Evolutionary conservation across 768 basidiomycete genomes (phyloP), one percentile per base, ranked within the genome.

Genomic region (Kwoniella sp.): DNA sequence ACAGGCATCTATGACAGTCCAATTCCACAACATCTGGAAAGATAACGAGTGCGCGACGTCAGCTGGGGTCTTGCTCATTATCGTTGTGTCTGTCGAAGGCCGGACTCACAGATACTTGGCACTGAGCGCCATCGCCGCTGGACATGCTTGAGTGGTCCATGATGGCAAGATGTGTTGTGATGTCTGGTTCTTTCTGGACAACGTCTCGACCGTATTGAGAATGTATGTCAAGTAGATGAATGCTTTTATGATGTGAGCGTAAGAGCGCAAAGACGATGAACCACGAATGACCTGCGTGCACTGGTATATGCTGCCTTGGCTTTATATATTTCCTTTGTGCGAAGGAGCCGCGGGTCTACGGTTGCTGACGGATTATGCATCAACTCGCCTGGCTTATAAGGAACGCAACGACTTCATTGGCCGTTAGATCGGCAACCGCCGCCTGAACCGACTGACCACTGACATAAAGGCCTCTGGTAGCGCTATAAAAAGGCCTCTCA

Each of bases 21-120:
- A 81, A 62, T 79, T 79, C 72, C 70, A 77, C 12, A 76, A 54
- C 76, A 77, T 77, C 69, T 69, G 17, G 28, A 26, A 3, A 22
- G 11, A 1, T 1, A 8, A 23, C 1, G 30, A 17, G 12, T n/a
- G n/a, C n/a, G 15, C 0, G 50, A 25, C n/a, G 29, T 22, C 23
- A 26, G 53, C 5, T 50, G 22, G 37, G 41, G 26, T 9, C 9
- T 12, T 54, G 20, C 55, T 7, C 29, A 45, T 3, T 45, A 11
- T 17, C 4, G 41, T 3, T 11, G 38, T 17, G 41, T 4, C 9
- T 15, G 15, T 63, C n/a, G n/a, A n/a, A n/a, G 53, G 41, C 20
- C 15, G 28, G 2, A 64, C 63, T 64, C 63, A 64, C 63, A 13
- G 63, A 64, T 31, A 64, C 56, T 55, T 41, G n/a, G 47, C 63